Conservation (phyloP, 805 yeast genomes). For the Naumovozyma castellii region DNA sequence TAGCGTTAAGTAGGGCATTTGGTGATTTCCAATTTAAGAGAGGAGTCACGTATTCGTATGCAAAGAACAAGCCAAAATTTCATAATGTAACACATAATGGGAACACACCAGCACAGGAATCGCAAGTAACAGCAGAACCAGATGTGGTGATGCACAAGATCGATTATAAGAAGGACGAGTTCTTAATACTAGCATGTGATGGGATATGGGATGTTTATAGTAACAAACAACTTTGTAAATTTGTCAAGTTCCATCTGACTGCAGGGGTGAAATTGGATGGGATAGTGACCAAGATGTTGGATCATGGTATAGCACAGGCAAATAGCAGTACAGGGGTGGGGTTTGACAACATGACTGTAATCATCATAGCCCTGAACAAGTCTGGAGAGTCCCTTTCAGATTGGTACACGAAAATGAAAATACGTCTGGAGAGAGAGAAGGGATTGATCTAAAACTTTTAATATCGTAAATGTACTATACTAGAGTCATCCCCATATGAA, state of each 20-base stretch:
- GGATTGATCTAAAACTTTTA: constrained; percentile 12
- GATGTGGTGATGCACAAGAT: constrained; percentile 54
- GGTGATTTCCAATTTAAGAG: constrained; percentile 56
- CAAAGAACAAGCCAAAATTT: not conserved
- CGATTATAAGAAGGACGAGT: constrained; percentile 43
- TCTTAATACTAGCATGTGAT: constrained; percentile 68
- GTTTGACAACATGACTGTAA: constrained; percentile 71
- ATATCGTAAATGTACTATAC: no score
- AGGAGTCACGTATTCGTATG: constrained; percentile 15
- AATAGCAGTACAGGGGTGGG: constrained; percentile 70
- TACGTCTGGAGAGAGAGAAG: constrained; percentile 31
- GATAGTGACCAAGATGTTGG: constrained; percentile 49
- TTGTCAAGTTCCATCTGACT: constrained; percentile 49
- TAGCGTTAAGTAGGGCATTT: constrained; percentile 88
- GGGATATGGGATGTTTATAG: constrained; percentile 74
- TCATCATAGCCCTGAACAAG: constrained; percentile 55
- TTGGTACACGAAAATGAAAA: constrained; percentile 52
- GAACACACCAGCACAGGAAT: constrained; percentile 48
- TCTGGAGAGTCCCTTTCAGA: constrained; percentile 35
- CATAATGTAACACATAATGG: not conserved
- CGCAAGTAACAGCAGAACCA: constrained; percentile 73
- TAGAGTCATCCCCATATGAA: not conserved
- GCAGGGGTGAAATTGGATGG: constrained; percentile 50
- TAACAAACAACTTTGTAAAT: constrained; percentile 42
- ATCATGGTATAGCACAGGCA: constrained; percentile 61